These are phyloP conservation scores for Flaveria brownii DNA, from an alignment of 129 eudicot species.

Conservation along the genomic window DNA sequence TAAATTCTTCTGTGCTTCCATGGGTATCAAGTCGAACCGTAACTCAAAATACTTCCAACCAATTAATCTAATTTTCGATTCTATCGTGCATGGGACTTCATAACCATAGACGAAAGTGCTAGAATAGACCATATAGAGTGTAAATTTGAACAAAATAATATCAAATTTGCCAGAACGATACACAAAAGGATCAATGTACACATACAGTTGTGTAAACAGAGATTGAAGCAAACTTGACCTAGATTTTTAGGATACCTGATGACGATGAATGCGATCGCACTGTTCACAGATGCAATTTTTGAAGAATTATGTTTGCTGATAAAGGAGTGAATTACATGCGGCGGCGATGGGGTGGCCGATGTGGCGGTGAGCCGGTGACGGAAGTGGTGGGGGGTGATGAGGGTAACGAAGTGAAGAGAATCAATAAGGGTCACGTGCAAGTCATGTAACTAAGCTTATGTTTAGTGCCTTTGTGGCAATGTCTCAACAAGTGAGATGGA, in stretches of 20 bases:
- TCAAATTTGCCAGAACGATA: neutral
- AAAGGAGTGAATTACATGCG: conserved; percentile 19
- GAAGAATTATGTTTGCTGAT: neutral
- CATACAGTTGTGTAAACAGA: neutral
- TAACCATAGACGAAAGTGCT: neutral
- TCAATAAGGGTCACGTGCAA: conserved; percentile 24
- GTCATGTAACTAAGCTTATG: neutral
- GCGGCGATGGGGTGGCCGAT: conserved; percentile 22
- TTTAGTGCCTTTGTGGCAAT: too few relatives aligned
- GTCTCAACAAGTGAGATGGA: too few relatives aligned
- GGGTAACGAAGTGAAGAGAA: neutral
- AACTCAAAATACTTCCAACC: neutral
- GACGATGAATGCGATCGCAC: conserved; percentile 4
- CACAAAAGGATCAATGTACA: neutral
- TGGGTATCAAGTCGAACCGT: neutral
- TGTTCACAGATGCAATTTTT: neutral
- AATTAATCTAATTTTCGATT: neutral
- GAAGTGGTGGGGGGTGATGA: conserved; percentile 10
- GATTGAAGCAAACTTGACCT: neutral
- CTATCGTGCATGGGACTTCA: conserved; percentile 1
- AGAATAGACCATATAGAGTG: conserved; percentile 10
- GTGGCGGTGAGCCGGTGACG: conserved; percentile 2
- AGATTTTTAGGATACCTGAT: conserved; percentile 27
- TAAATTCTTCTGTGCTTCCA: neutral
- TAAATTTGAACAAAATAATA: conserved; percentile 7